Base-by-base conservation (phyloP, 2,329 filamentous ascomycete species). In the Didymella segeticola region DNA sequence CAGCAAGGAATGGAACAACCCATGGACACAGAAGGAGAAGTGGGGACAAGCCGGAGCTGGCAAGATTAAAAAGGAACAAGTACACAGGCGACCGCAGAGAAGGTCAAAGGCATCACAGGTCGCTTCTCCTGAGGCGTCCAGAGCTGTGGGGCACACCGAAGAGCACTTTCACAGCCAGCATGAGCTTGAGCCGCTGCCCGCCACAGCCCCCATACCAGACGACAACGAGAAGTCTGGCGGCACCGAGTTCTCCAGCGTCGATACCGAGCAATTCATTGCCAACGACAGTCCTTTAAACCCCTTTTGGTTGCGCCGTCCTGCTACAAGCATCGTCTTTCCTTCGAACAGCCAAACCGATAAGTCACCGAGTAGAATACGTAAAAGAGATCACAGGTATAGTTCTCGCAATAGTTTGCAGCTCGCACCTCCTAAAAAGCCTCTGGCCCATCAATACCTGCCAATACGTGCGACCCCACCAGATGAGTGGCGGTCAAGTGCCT, bases 1-100 rank as follows among this genome's bases (percentile, higher is more conserved):
- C 20, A 46, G 64, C 22, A 46, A 65, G 5, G 54, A 57, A 29
- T 76, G 73, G 72, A 63, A 63, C 42, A 76, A 76, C 42, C 74
- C 74, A 17, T 77, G 73, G 73, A 22, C 60, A 19, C 34, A 56
- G 10, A 15, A 52, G 10, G 41, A 38, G 38, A 51, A 47, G 8
- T 36, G 41, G 14, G 56, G 15, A 25, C n/a, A 5, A n/a, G 30
- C 12, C 8, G 4, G 20, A 27, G 7, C 27, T 7, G 22, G 23
- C 30, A 47, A 38, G 36, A 17, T 31, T 17, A n/a, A 1, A 7
- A 2, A 7, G 5, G 5, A 25, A 15, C 30, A 48, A 48, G 39
- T 19, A 39, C 25, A 48, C 23, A 17, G 11, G 12, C 20, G 26
- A 12, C 22, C 8, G 2, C 53, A 47, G 48, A 50, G 48, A 26